Percentiles rank a stretch among this genome's conserved stretches.
phyloP scores from a whole-genome alignment of 768 basidiomycete genomes.

The Leccinum fibrillosum region DNA sequence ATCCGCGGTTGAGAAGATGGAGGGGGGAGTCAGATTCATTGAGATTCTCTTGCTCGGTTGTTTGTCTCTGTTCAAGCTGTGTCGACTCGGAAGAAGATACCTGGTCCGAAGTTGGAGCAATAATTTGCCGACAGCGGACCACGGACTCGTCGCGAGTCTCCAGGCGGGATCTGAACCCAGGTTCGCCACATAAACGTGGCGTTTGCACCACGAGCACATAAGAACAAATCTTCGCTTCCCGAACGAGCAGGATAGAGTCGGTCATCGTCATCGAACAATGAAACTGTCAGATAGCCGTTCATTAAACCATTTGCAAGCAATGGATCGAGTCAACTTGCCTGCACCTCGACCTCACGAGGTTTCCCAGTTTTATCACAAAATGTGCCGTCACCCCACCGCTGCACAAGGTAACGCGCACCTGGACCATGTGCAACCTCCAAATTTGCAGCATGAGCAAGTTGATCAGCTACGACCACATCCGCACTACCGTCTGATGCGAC shows the following conservation, averaged over 20 bases:
- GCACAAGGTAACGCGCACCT: slow-evolving; percentile 88
- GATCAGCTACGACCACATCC: slow-evolving; percentile 65
- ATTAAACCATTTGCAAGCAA: slow-evolving; percentile 3
- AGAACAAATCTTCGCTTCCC: slow-evolving; percentile 90
- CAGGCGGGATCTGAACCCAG: slow-evolving; percentile 80
- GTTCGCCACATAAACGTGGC: slow-evolving; percentile 89
- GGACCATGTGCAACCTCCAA: slow-evolving; percentile 74
- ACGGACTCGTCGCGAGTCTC: slow-evolving; percentile 63
- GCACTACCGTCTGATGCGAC: slow-evolving; percentile 54
- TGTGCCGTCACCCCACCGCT: slow-evolving; percentile 89
- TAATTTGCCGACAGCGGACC: slow-evolving; percentile 79
- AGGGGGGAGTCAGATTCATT: slow-evolving; percentile 56
- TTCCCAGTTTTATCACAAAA: slow-evolving; percentile 89
- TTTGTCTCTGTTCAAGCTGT: slow-evolving; percentile 29
- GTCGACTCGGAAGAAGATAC: slow-evolving; percentile 25
- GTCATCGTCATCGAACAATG: slow-evolving; percentile 95
- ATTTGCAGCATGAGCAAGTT: slow-evolving; percentile 60
- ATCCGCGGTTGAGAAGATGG: slow-evolving; percentile 47
- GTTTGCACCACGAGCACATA: slow-evolving; percentile 95
- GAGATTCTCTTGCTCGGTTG: slow-evolving; percentile 32
- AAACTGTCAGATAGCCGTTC: slow-evolving; percentile 48
- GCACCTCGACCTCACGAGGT: slow-evolving; percentile 89
- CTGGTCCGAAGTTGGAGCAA: slow-evolving; percentile 30
- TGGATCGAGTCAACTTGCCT: slow-evolving; percentile 50
- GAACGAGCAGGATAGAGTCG: slow-evolving; percentile 86